A percentile compares a stretch with the other conserved stretches of the same genome.
Conservation (phyloP, 148 eudicot genomes). For the Selenicereus undatus region DNA sequence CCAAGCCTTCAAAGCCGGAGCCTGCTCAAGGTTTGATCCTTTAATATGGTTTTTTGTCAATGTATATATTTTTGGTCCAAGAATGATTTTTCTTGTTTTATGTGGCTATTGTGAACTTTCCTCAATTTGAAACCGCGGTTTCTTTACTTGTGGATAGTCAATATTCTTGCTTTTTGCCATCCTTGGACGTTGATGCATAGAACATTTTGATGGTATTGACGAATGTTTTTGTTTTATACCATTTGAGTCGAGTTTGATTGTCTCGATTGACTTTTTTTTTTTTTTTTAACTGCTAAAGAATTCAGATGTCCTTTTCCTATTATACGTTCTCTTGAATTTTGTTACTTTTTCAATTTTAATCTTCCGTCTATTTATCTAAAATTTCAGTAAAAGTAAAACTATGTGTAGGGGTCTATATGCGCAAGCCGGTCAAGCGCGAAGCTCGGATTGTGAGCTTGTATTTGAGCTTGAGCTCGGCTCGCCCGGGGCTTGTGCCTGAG, state of each 20-base stretch:
- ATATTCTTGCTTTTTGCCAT: conserved; percentile 14
- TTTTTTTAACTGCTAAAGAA: not conserved
- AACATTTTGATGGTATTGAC: conserved; percentile 23
- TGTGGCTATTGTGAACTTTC: conserved; percentile 7
- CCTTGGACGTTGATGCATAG: conserved; percentile 13
- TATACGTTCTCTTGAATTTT: too few species aligned
- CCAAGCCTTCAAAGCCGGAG: conserved; percentile 36
- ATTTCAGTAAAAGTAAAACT: not conserved
- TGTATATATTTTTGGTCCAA: conserved; percentile 27
- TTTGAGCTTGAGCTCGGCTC: too few species aligned
- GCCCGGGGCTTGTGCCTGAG: too few species aligned
- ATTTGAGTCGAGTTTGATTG: not conserved
- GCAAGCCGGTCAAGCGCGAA: too few species aligned
- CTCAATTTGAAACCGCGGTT: conserved; percentile 13
- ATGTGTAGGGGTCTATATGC: too few species aligned
- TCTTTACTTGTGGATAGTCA: conserved; percentile 18
- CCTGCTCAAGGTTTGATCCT: conserved; percentile 57
- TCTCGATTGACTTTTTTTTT: not conserved
- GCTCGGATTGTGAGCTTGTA: too few species aligned
- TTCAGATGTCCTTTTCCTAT: not conserved
- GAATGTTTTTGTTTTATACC: not conserved
- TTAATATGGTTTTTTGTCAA: conserved; percentile 33
- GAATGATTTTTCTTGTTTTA: conserved; percentile 11
- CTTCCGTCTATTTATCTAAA: not conserved
- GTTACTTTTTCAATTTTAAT: too few species aligned